Evolutionary conservation across 2,329 filamentous ascomycete genomes (phyloP), one percentile per base, ranked within the genome.

Genomic region (Fusarium duplospermum): DNA sequence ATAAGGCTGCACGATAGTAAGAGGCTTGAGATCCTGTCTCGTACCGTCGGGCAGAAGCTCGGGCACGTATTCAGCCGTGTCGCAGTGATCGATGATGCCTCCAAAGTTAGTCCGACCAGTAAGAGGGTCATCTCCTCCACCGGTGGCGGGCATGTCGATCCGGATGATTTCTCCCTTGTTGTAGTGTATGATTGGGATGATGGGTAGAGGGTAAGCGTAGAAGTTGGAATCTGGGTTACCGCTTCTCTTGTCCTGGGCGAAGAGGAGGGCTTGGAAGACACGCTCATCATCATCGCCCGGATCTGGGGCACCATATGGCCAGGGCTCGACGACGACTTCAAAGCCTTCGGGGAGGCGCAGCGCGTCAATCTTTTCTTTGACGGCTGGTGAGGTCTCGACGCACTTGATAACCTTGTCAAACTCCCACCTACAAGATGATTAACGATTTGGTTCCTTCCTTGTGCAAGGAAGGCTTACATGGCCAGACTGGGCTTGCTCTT

Each of bases 1-100:
- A 2, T 83, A 76, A 0, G 83, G 83, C 66, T 84, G 83, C 16
- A 79, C 68, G 1, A 84, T 78, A 7, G 90, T 89, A 74, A 92
- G 83, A 0, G 89, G 89, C 82, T 92, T 93, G 22, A 89, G 76
- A 60, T 88, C 87, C 71, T 85, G 84, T 18, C 88, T 79, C 4
- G 82, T 82, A 2, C 86, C 85, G 62, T 65, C 80, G 42, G 73
- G 81, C 50, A 74, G 84, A 74, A 73, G 87, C 77, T 86, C 84
- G 0, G 84, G 84, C 4, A 84, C 78, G 22, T 86, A 86, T 69
- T 85, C 84, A 8, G 81, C 79, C 0, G 79, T 27, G 9, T 61
- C 42, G 60, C 81, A 82, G 63, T 83, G 82, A 36, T 83, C 79
- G 1, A 82, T 47, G 8, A 80, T 57, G 0, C 62, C 72, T 3